Evolutionary conservation across 805 yeast species (phyloP).

Genomic region (Clavispora phyllophila): DNA sequence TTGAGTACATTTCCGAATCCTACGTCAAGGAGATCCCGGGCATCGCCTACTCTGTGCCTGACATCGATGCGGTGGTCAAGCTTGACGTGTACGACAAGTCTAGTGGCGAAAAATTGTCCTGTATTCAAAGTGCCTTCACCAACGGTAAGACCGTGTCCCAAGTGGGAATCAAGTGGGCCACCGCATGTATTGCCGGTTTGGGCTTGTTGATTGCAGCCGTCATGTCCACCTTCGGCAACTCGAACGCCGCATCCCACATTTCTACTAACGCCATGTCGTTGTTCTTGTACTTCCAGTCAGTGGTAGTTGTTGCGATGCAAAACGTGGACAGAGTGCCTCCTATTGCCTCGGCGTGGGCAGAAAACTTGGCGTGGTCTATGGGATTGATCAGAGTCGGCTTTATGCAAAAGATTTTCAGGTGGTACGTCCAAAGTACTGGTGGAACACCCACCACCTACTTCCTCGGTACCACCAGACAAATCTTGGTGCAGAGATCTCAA

Average conservation of each 20-base stretch:
- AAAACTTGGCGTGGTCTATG: conserved; percentile 92
- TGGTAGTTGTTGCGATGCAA: conserved; percentile 78
- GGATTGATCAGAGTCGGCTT: conserved; percentile 74
- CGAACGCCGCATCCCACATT: conserved; percentile 83
- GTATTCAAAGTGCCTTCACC: conserved; percentile 68
- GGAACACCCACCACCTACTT: conserved; percentile 73
- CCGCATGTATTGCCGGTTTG: conserved; percentile 83
- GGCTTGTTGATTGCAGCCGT: conserved; percentile 81
- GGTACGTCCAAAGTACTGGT: conserved; percentile 87
- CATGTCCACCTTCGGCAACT: conserved; percentile 80
- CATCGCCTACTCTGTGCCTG: conserved; percentile 81
- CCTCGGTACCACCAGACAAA: conserved; percentile 55
- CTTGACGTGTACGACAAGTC: conserved; percentile 42
- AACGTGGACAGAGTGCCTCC: conserved; percentile 87
- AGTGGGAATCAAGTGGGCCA: conserved; percentile 74
- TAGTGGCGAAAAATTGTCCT: conserved; percentile 49
- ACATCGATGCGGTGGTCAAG: conserved; percentile 74
- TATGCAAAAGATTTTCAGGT: conserved; percentile 80
- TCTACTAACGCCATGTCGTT: conserved; percentile 82
- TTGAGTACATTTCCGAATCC: conserved; percentile 48
- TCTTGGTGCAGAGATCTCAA: conserved; percentile 69
- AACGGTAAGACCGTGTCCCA: conserved; percentile 82
- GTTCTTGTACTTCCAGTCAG: conserved; percentile 83
- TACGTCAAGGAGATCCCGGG: conserved; percentile 67
- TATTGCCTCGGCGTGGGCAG: conserved; percentile 88